These are phyloP conservation scores for Trametes pubescens DNA, from an alignment of 1,284 basidiomycete species.

Conservation along the genomic window DNA sequence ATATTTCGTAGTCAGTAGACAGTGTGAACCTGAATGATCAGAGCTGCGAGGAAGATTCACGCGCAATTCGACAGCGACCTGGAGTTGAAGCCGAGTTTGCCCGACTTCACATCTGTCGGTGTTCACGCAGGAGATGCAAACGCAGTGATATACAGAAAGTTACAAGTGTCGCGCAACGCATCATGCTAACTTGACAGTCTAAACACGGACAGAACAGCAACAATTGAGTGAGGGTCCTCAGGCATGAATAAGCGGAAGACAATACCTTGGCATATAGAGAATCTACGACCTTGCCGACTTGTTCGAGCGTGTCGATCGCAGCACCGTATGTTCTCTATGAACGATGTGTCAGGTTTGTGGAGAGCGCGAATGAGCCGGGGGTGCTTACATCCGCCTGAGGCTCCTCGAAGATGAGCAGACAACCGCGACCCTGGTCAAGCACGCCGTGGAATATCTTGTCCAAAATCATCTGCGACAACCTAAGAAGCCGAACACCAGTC, in stretches of 20 bases:
- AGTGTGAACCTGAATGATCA: too few relatives aligned
- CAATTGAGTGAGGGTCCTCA: background rate
- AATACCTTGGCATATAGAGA: constrained; percentile 87
- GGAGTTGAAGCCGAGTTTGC: too few relatives aligned
- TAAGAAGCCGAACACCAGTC: constrained; percentile 40
- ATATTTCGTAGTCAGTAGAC: too few relatives aligned
- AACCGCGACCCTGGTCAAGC: constrained; percentile 94
- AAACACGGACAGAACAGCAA: background rate
- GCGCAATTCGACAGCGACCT: too few relatives aligned
- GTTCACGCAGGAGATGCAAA: too few relatives aligned
- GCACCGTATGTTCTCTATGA: constrained; percentile 83
- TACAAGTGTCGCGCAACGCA: background rate
- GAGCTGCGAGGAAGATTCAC: too few relatives aligned
- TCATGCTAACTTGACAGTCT: constrained; percentile 15
- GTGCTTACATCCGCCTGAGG: constrained; percentile 79
- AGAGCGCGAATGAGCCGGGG: background rate
- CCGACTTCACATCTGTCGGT: too few relatives aligned
- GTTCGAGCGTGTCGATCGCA: constrained; percentile 88
- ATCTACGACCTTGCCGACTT: constrained; percentile 92
- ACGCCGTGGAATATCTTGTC: constrained; percentile 96
- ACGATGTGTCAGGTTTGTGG: background rate
- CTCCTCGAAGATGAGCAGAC: constrained; percentile 90
- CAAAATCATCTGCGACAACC: constrained; percentile 97
- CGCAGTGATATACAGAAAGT: too few relatives aligned
- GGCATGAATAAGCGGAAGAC: background rate